Evolutionary conservation across 352 stramenopile genomes (phyloP).

Genomic region (Phytopythium litorale): DNA sequence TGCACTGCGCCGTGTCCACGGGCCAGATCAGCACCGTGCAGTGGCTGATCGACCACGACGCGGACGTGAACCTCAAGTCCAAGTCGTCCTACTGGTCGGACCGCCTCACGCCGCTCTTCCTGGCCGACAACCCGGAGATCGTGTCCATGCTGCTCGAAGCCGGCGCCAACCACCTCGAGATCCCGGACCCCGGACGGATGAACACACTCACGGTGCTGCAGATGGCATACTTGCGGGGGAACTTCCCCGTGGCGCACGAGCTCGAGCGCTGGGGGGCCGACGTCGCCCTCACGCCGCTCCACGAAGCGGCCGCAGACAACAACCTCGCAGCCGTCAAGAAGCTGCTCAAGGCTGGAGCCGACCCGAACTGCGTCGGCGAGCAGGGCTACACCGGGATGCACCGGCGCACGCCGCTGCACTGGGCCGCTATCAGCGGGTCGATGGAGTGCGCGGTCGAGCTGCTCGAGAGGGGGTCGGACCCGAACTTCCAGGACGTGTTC

Average conservation of each 20-base stretch:
- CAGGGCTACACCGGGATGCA: conserved; percentile 65
- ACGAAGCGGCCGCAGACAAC: conserved; percentile 54
- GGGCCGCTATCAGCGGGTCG: conserved; percentile 56
- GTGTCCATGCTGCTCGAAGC: conserved; percentile 51
- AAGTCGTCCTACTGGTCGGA: conserved; percentile 65
- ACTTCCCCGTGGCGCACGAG: conserved; percentile 56
- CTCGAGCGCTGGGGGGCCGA: conserved; percentile 71
- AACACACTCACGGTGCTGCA: conserved; percentile 69
- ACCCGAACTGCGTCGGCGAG: conserved; percentile 66
- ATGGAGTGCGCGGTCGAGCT: conserved; percentile 38
- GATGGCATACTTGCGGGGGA: conserved; percentile 60
- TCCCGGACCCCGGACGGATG: conserved; percentile 61
- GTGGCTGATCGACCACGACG: conserved; percentile 53
- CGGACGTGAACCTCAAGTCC: conserved; percentile 55
- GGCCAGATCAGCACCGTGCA: conserved; percentile 50
- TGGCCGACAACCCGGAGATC: conserved; percentile 65
- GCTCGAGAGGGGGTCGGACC: conserved; percentile 49
- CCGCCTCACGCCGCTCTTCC: conserved; percentile 60
- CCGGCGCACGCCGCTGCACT: conserved; percentile 68
- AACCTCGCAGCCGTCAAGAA: conserved; percentile 29
- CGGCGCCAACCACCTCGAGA: conserved; percentile 65
- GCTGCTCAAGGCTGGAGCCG: conserved; percentile 41
- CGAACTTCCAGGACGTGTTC: conserved; percentile 63
- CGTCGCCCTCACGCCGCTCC: conserved; percentile 64
- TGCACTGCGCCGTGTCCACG: conserved; percentile 65